Base-by-base conservation (phyloP, 129 eudicot genomes). In the Ambrosia artemisiifolia region DNA sequence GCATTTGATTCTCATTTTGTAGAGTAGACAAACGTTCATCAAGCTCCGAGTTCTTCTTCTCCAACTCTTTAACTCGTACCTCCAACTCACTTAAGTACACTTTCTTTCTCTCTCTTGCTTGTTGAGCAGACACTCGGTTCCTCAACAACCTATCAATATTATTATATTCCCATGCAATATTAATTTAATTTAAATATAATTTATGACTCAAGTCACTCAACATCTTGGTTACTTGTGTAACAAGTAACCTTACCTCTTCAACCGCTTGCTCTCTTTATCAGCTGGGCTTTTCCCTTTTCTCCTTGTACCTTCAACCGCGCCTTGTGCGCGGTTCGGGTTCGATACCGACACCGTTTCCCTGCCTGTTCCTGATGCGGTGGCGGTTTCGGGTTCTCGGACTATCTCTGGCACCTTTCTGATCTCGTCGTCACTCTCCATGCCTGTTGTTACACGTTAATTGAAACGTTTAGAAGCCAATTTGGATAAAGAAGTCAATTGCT, bases 91-190 rank as follows among this genome's bases (percentile, higher is more conserved):
- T 72, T 78, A 93, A 78, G 67, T 93, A 93, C 10, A 88, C 95
- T 83, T 93, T 93, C 92, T 93, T 93, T 85, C 98, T 87, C 67
- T 93, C 98, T 71, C 98, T 93, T 69, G 98, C 98, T 87, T 89
- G 96, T 56, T 93, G 98, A 43, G 98, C 98, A 13, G 98, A 93
- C 28, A 93, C 98, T 82, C 98, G 85, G 66, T 93, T 93, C 82
- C 96, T 89, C 81, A 93, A 73, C 85, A 93, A 87, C 85, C 96
- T 93, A 13, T 63, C n/a, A n/a, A 59, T 46, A 1, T 6, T 40
- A 38, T 53, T 68, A 30, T 49, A 71, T 13, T 43, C 40, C 13
- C 64, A 60, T 55, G 50, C 5, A 59, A 71, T 24, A 24, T 24
- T 24, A 24, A 24, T 24, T 24, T 24, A 9, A 35, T 59, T 7